Conservation (phyloP, 345 rosid species). For the Excoecaria agallocha region DNA sequence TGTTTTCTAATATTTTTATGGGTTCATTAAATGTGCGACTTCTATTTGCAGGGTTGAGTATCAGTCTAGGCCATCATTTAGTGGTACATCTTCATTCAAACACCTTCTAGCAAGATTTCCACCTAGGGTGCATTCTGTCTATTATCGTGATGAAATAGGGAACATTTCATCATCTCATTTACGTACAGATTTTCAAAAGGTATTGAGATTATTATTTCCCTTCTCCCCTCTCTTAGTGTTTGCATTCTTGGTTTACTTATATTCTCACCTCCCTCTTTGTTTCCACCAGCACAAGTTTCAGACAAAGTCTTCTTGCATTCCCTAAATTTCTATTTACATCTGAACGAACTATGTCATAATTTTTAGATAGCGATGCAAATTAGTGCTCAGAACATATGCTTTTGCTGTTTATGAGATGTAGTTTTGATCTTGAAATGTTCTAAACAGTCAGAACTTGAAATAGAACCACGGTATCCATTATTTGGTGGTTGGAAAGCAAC, state of each 20-base stretch:
- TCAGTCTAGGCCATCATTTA: constrained; percentile 62
- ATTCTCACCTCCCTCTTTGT: not conserved
- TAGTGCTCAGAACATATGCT: not conserved
- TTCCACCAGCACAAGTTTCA: not conserved
- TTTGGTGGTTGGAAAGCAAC: constrained; percentile 99
- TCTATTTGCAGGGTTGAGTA: constrained; percentile 83
- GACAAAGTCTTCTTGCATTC: not conserved
- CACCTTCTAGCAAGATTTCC: constrained; percentile 80
- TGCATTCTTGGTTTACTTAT: constrained; percentile 7
- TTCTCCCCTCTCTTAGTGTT: not conserved
- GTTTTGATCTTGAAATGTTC: constrained; percentile 12
- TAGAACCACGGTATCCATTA: constrained; percentile 92
- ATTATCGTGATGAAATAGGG: constrained; percentile 92
- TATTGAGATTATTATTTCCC: constrained; percentile 12
- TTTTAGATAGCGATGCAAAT: constrained; percentile 4
- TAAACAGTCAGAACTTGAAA: constrained; percentile 93
- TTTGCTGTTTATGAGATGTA: not conserved
- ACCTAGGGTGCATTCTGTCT: constrained; percentile 91
- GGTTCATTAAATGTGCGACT: not conserved
- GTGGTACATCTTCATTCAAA: constrained; percentile 80
- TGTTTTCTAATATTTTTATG: not conserved
- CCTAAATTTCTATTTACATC: constrained; percentile 5
- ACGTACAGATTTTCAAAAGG: constrained; percentile 62
- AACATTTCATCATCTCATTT: constrained; percentile 88
- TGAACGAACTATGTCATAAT: not conserved